Conservation (phyloP, 1,284 basidiomycete species). For the Cutaneotrichosporon mucoides region DNA sequence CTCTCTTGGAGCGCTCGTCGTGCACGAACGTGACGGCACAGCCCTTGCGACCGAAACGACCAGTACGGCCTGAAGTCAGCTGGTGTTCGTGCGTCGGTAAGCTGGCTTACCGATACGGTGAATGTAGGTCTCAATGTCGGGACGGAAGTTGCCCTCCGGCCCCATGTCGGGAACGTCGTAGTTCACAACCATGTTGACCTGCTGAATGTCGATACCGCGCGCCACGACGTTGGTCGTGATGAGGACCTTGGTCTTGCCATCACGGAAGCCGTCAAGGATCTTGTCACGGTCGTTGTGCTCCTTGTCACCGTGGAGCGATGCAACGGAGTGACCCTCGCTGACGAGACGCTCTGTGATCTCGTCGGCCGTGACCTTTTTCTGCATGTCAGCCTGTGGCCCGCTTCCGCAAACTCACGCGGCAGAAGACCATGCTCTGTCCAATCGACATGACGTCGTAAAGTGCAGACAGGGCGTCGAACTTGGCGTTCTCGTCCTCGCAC, state of each 20-base stretch:
- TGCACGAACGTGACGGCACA: constrained; percentile 97
- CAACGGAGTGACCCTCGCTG: constrained; percentile 90
- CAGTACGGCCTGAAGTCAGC: constrained; percentile 65
- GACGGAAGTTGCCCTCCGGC: constrained; percentile 50
- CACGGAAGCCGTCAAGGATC: constrained; percentile 91
- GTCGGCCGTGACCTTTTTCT: constrained; percentile 90
- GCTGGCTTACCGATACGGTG: constrained; percentile 84
- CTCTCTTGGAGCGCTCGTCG: constrained; percentile 72
- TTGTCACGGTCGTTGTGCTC: constrained; percentile 81
- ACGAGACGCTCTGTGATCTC: constrained; percentile 86
- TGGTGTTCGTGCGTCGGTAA: no score
- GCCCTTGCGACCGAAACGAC: constrained; percentile 90
- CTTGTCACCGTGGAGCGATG: constrained; percentile 92
- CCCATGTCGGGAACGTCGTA: constrained; percentile 88
- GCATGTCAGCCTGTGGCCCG: constrained; percentile 3
- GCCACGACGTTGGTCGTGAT: constrained; percentile 99
- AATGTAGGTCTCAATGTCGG: constrained; percentile 96
- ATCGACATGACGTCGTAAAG: constrained; percentile 89
- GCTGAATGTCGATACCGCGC: constrained; percentile 95
- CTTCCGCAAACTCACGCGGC: constrained; percentile 57
- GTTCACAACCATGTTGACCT: constrained; percentile 99
- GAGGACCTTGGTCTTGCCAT: constrained; percentile 93
- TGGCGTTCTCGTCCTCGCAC: constrained; percentile 79
- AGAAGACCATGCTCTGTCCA: constrained; percentile 97
- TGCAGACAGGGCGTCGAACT: constrained; percentile 92